Evolutionary conservation across 345 rosid species (phyloP).

Genomic region (Salix brachista): DNA sequence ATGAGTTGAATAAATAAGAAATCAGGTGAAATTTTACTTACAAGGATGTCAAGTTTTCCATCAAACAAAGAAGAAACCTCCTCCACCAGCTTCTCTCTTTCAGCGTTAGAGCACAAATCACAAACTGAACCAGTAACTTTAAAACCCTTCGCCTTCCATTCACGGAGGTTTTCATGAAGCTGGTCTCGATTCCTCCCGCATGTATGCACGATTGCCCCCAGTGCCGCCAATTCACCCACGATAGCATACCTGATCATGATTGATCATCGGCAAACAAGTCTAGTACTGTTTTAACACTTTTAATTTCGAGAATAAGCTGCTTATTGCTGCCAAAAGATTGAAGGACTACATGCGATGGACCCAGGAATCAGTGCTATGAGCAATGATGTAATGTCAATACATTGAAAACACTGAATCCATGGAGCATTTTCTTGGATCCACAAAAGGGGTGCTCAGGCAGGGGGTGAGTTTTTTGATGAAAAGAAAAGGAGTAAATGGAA

Average conservation of each 20-base stretch:
- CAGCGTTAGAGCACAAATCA: background rate
- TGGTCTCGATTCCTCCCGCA: background rate
- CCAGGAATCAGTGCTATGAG: too few relatives aligned
- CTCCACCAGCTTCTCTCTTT: background rate
- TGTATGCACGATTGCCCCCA: background rate
- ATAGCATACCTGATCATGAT: background rate
- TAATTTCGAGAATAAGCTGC: background rate
- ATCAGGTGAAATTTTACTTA: background rate
- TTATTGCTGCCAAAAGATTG: too few relatives aligned
- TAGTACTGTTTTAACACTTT: too few relatives aligned
- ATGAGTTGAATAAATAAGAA: background rate
- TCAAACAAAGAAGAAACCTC: conserved; percentile 1
- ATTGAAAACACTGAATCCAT: too few relatives aligned
- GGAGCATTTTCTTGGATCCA: too few relatives aligned
- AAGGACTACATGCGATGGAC: too few relatives aligned
- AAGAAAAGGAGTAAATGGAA: too few relatives aligned
- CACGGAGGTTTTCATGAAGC: background rate
- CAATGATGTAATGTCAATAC: too few relatives aligned
- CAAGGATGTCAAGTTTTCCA: conserved; percentile 2
- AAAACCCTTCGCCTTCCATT: conserved; percentile 2
- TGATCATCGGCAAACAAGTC: background rate
- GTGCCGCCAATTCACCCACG: background rate
- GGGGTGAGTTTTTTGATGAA: too few relatives aligned
- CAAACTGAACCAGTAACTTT: background rate
- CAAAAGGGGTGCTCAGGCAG: too few relatives aligned